These are phyloP conservation scores for Komagataella phaffii DNA, from an alignment of 805 yeast species.

Conservation along the genomic window DNA sequence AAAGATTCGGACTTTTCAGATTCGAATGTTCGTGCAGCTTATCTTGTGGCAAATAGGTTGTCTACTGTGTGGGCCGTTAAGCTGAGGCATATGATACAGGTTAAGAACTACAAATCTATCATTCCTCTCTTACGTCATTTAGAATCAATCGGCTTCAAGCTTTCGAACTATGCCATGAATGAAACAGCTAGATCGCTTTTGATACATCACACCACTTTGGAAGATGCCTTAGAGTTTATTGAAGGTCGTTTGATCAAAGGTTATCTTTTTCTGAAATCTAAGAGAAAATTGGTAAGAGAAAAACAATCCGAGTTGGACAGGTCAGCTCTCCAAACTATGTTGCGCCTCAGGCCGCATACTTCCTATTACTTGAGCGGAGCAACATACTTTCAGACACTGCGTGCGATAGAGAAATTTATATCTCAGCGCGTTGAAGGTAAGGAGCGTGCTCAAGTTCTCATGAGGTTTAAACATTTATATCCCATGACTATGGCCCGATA, in stretches of 20 bases:
- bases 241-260: constrained; percentile 15
- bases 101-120: constrained; percentile 9
- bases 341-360: neutral
- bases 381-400: neutral
- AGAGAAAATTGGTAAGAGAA: neutral
- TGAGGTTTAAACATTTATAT: neutral
- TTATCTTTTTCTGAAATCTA: constrained; percentile 3
- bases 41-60: constrained; percentile 7
- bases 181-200: constrained; percentile 14
- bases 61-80: constrained; percentile 16
- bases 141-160: constrained; percentile 10
- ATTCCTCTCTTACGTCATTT: constrained; percentile 4
- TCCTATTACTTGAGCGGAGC: neutral
- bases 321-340: neutral
- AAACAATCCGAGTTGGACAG: neutral
- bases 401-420: neutral
- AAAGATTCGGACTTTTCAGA: neutral
- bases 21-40: neutral
- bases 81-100: constrained; percentile 14
- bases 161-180: constrained; percentile 14
- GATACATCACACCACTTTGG: constrained; percentile 7
- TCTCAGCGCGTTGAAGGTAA: neutral
- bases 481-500: neutral
- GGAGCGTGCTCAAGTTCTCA: neutral
- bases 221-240: constrained; percentile 12